Base-by-base conservation (phyloP, 495 filamentous ascomycete genomes). In the Cenococcum geophilum region DNA sequence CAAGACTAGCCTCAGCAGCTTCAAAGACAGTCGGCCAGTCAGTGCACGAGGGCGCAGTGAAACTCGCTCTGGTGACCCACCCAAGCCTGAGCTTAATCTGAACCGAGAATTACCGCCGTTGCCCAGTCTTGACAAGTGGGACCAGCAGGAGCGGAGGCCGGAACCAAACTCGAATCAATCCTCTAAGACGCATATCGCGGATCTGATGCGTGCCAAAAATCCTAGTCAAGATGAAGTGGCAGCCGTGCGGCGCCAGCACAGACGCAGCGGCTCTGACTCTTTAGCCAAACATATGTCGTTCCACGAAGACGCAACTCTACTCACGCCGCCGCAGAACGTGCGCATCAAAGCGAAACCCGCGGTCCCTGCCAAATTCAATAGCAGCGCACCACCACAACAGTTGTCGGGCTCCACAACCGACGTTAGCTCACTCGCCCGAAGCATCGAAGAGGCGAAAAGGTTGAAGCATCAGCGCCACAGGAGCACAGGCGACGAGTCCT, bases 51-150 rank as follows among this genome's bases (percentile, higher is more conserved):
- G 60, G 20, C 66, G 63, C 6, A 60, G 45, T 12, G 62, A 65
- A 22, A 60, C 27, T 32, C n/a, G 59, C n/a, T 35, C 35, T 20
- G 61, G 63, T 16, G 61, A 43, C 21, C 52, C 59, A 57, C 65
- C 42, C 35, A 70, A 70, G 57, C 21, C 54, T 10, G 56, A 68
- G 27, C 35, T 73, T 59, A 69, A 77, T 57, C 68, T 77, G 25
- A 77, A 77, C 59, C 67, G 75, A 27, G 74, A 75, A 52, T 64
- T 77, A 6, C 75, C 75, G 21, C 75, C 75, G 10, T 56, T 77
- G 12, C 75, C 75, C 1, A 70, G 70, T 43, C 60, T 77, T 1
- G 73, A 76, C 50, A 68, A 69, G 40, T 75, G 71, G 73, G 64
- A 69, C 51, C 57, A 65, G 36, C 50, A 67, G 52, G 48, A 23